Evolutionary conservation across 495 filamentous ascomycete species (phyloP).

Genomic region (Glonium stellatum): DNA sequence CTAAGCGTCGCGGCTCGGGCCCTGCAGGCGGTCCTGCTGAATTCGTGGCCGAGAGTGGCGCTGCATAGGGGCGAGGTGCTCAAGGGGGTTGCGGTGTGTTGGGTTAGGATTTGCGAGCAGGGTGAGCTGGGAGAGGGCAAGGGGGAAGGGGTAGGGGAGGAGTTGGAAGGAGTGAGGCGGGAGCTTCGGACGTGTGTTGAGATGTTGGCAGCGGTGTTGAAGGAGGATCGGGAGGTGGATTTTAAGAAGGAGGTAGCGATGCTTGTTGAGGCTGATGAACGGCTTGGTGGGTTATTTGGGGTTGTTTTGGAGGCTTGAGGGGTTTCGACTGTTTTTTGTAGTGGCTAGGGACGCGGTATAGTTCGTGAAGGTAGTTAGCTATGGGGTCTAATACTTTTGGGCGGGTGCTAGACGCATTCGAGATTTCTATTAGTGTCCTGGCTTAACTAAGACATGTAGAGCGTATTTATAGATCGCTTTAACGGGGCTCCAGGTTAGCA

Average conservation of each 20-base stretch:
- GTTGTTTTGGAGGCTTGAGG: neutral
- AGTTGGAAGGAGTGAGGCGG: conserved; percentile 36
- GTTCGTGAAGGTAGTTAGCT: neutral
- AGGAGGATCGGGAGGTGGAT: conserved; percentile 23
- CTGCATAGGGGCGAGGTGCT: conserved; percentile 63
- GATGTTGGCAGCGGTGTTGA: conserved; percentile 36
- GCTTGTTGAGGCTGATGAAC: conserved; percentile 15
- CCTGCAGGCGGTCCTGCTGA: conserved; percentile 54
- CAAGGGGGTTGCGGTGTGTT: conserved; percentile 56
- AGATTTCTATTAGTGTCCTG: no score
- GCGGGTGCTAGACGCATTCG: no score
- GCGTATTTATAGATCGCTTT: no score
- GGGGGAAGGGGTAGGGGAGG: conserved; percentile 4
- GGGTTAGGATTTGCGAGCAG: conserved; percentile 50
- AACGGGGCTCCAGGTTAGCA: no score
- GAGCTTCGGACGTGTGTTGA: conserved; percentile 43
- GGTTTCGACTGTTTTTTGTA: neutral
- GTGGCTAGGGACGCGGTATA: neutral
- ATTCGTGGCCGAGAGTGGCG: conserved; percentile 66
- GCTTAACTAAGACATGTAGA: no score
- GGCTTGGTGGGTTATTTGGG: conserved; percentile 19
- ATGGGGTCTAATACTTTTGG: no score
- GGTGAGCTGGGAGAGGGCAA: conserved; percentile 29
- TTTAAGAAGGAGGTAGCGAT: conserved; percentile 16
- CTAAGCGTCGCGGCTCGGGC: conserved; percentile 48